Evolutionary conservation across 805 yeast species (phyloP).

Genomic region (Candida yuanshanica): DNA sequence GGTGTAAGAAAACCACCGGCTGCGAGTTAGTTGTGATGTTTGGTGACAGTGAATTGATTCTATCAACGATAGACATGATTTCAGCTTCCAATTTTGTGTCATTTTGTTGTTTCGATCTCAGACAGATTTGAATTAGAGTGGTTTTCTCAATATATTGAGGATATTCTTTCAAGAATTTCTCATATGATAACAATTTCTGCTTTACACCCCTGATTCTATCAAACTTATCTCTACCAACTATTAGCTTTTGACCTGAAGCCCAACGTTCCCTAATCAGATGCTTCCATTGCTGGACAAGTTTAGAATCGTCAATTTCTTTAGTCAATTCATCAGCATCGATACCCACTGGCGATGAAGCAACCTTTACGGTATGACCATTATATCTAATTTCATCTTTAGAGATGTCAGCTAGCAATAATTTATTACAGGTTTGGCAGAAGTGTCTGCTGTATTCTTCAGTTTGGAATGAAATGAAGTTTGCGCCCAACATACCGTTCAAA

Average conservation of each 20-base stretch:
- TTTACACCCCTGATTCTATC: constrained; percentile 85
- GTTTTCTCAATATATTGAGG: constrained; percentile 67
- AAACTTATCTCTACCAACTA: constrained; percentile 84
- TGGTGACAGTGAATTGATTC: constrained; percentile 74
- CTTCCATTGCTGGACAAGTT: constrained; percentile 60
- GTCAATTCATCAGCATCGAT: constrained; percentile 61
- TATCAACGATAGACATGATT: constrained; percentile 68
- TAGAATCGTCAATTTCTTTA: constrained; percentile 35
- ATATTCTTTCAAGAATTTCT: constrained; percentile 61
- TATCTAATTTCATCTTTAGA: constrained; percentile 55
- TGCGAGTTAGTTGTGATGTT: constrained; percentile 62
- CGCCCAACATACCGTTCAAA: constrained; percentile 80
- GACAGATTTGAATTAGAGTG: constrained; percentile 78
- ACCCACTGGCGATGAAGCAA: constrained; percentile 68
- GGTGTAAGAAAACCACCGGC: constrained; percentile 84
- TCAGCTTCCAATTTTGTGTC: constrained; percentile 69
- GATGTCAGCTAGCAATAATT: constrained; percentile 81
- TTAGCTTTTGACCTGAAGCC: constrained; percentile 53
- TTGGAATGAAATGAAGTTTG: constrained; percentile 85
- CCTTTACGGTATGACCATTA: constrained; percentile 50
- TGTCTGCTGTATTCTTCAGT: constrained; percentile 92
- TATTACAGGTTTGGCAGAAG: constrained; percentile 83
- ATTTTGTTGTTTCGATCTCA: constrained; percentile 36
- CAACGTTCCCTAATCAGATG: constrained; percentile 71
- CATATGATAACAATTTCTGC: constrained; percentile 85